A percentile compares a stretch with the other conserved stretches of the same genome.
These are phyloP conservation scores for Stromatinia cepivora DNA, from an alignment of 2,329 filamentous ascomycete species.

Conservation along the genomic window DNA sequence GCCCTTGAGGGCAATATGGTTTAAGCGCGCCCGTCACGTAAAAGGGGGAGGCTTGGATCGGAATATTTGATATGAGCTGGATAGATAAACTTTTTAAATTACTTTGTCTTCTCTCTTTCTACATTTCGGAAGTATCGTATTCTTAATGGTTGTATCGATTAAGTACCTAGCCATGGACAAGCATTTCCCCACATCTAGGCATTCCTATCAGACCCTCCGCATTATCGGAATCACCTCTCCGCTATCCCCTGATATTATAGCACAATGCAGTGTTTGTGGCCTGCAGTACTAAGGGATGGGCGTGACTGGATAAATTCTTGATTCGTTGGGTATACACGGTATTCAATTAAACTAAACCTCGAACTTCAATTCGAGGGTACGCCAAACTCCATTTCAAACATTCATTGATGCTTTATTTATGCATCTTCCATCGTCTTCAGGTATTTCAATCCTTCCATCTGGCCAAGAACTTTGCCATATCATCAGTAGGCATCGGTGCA, in stretches of 20 bases:
- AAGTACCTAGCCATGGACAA: not conserved
- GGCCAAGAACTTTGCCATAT: conserved; percentile 43
- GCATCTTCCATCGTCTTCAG: not conserved
- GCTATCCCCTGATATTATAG: conserved; percentile 6
- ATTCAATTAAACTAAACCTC: conserved; percentile 20
- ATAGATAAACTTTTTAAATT: not conserved
- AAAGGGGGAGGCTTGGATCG: not conserved
- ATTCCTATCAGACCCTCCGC: not conserved
- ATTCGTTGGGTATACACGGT: conserved; percentile 22
- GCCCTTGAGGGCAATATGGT: not conserved
- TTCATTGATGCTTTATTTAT: conserved; percentile 6
- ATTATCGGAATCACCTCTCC: conserved; percentile 10
- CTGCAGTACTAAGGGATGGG: not conserved
- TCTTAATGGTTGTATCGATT: not conserved
- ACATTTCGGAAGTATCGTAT: not conserved
- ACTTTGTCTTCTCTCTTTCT: not conserved
- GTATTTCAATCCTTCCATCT: conserved; percentile 43
- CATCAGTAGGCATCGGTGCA: conserved; percentile 40
- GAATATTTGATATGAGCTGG: not conserved
- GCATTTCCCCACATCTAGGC: conserved; percentile 21
- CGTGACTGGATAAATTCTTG: conserved; percentile 18
- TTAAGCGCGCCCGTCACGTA: conserved; percentile 3
- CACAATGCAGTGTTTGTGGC: conserved; percentile 3
- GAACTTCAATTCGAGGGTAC: conserved; percentile 12
- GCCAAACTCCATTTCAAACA: conserved; percentile 21